Evolutionary conservation across 345 rosid genomes (phyloP), one percentile per base, ranked within the genome.

Genomic region (Moringa oleifera): DNA sequence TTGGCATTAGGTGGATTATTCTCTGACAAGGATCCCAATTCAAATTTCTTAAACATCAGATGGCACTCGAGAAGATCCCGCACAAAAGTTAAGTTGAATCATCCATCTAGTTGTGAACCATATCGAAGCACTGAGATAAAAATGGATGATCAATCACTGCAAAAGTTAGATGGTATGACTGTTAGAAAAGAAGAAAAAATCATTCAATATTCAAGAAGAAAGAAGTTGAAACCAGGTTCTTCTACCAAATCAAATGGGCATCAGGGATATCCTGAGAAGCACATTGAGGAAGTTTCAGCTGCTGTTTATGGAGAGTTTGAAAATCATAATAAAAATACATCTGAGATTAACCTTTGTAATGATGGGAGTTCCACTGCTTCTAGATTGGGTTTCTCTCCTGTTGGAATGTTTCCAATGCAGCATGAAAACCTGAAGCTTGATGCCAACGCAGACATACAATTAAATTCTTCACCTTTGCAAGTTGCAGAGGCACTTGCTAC

Each of bases 131-230:
- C 74, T 59, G 90, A 75, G 58, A 51, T 67, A 55, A 77, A 75
- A 52, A 62, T 47, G 61, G 76, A 62, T 51, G 58, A 67, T 70
- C 54, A 31, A 51, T 23, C n/a, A 59, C 58, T 61, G 53, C 72
- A 68, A 56, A 75, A 67, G 58, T 51, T 73, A 25, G 77, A 76
- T 59, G 47, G 59, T 41, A 53, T 22, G 25, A 53, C 20, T 53
- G 60, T 68, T 63, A 77, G 61, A 65, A 83, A 79, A 58, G 83
- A 82, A 59, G 79, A 75, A 66, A 79, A 68, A 68, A 68, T 94
- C 68, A 79, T 94, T 63, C 92, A 83, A 56, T 94, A 94, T 75
- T 69, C 87, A 28, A 88, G 99, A 74, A 82, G 88, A 84, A 94
- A 78, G 71, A 86, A 78, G 78, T 66, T 61, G 50, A 87, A 81